A percentile compares a stretch with the other conserved stretches of the same genome.
phyloP scores from a whole-genome alignment of 306 rosid genomes.

The Boehmeria nivea region DNA sequence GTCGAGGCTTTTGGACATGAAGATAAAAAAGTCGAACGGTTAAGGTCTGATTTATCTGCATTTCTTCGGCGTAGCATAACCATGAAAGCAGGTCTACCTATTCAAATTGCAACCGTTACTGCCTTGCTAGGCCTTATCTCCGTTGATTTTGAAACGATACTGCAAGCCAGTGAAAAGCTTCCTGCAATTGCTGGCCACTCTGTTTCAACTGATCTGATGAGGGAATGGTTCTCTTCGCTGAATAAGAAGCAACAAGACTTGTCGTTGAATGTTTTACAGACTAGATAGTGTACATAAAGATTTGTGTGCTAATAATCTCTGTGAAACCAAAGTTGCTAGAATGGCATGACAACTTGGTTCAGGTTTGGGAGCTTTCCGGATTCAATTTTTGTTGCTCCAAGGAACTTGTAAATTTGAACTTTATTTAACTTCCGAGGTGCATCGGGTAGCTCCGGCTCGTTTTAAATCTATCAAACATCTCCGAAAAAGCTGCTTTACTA shows the following conservation, averaged over 20 bases:
- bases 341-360: no score
- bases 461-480: no score
- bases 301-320: no score
- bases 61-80: constrained; percentile 35
- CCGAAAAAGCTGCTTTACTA: no score
- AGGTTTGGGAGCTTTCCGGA: no score
- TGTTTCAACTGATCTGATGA: constrained; percentile 34
- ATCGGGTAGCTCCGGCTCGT: no score
- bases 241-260: constrained; percentile 49
- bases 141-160: constrained; percentile 46
- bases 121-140: constrained; percentile 55
- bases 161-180: constrained; percentile 27
- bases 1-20: constrained; percentile 59
- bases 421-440: no score
- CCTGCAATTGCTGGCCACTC: constrained; percentile 22
- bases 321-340: no score
- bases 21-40: constrained; percentile 47
- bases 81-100: constrained; percentile 27
- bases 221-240: constrained; percentile 58
- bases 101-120: constrained; percentile 53
- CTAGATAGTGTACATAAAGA: constrained; percentile 9
- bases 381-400: no score
- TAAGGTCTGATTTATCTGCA: constrained; percentile 44
- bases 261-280: constrained; percentile 36
- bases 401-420: no score